Evolutionary conservation across 805 yeast genomes (phyloP), one percentile per base, ranked within the genome.

Genomic region (Wickerhamiella nectarea): DNA sequence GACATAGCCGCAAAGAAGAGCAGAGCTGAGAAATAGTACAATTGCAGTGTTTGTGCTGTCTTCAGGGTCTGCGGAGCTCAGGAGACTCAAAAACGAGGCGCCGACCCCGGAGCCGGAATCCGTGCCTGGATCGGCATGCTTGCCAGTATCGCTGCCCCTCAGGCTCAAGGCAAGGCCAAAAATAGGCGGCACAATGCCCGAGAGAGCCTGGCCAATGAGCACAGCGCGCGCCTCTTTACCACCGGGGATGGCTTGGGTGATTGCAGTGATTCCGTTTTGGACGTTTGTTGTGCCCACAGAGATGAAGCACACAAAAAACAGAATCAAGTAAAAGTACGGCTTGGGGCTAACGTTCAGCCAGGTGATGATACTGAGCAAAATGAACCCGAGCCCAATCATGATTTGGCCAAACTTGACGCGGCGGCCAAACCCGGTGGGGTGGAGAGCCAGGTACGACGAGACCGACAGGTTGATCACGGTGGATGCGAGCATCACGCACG

Each of bases 191-290:
- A 89, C 64, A 0, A 91, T 94, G 2, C 98, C 98, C 0, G 96
- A 85, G 14, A 89, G 65, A 0, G 94, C 95, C 60, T 89, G 95
- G 1, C 98, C 98, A 3, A 87, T 87, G 80, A 91, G 83, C 1
- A 80, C 80, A 0, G 82, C 93, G n/a, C 55, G 48, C 11, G 52
- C 47, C 36, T 51, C 49, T n/a, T 22, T 15, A 10, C 49, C 51
- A 12, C 52, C 50, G 3, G 55, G 50, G 8, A 52, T 46, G 18
- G 48, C 48, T 55, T 91, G 95, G 9, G 94, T 87, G 34, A 84
- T 69, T 4, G 97, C 94, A 76, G 87, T 76, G 7, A 82, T 70
- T 10, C 96, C 96, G 55, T 84, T 89, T 55, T 89, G 98, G 1
- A 91, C 79, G 50, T 78, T 63, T 26, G 93, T 78, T 1, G 91